Base-by-base conservation (phyloP, 495 filamentous ascomycete species). In the Bacidia gigantensis region DNA sequence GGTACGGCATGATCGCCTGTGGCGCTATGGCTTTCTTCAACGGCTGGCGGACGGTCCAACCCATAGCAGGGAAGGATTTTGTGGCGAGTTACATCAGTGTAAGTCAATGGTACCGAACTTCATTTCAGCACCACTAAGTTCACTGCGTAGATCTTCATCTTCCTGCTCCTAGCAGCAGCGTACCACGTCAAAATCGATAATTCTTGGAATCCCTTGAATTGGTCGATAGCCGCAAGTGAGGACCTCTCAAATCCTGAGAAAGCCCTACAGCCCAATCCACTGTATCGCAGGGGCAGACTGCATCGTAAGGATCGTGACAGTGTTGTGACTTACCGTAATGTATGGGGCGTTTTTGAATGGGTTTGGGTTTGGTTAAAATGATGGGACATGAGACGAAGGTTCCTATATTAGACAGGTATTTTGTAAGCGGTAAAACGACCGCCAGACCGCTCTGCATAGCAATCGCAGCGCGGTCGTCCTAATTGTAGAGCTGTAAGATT, bases 61-160 rank as follows among this genome's bases (percentile, higher is more conserved):
- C 2, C 71, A 68, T 0, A 69, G 72, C 49, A 62, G 60, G 40
- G 5, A 55, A 58, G 2, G 65, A 66, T 51, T 75, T 74, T 53
- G 57, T 74, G 17, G 66, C 69, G 14, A 68, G 67, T 5, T 75
- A 75, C 51, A 69, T 75, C 40, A 69, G 70, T 23, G 71, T 73
- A 62, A 64, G 70, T 58, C 24, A 10, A 11, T 45, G 21, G 14
- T 20, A 20, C 18, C 18, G 3, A 11, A 22, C 5, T 26, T 39
- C 25, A 17, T 22, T 20, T 25, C 22, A 9, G n/a, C 12, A 29
- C 45, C 20, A 57, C 39, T 40, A 12, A 32, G 24, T 7, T 49
- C 52, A 9, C 23, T 40, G 9, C 41, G 14, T 24, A 65, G 62
- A 56, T 64, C 20, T 22, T 54, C 29, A 59, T 53, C 18, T 65